These are phyloP conservation scores for Calonectria naviculata DNA, from an alignment of 2,329 filamentous ascomycete species.

Conservation along the genomic window DNA sequence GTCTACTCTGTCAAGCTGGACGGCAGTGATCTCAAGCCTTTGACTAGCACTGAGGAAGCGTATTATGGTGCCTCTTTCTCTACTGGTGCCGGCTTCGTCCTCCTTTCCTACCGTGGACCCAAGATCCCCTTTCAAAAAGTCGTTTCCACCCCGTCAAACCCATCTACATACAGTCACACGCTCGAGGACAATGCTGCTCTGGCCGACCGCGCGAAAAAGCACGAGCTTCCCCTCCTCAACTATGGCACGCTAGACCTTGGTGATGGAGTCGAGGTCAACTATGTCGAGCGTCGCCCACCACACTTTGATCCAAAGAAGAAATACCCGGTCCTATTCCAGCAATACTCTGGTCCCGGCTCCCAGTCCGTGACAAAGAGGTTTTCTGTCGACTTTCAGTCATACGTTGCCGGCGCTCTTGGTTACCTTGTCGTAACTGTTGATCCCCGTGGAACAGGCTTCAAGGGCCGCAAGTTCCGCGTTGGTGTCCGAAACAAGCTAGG, in stretches of 20 bases:
- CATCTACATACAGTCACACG: constrained; percentile 71
- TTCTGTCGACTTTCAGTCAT: constrained; percentile 88
- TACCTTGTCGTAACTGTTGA: constrained; percentile 97
- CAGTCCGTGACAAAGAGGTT: constrained; percentile 88
- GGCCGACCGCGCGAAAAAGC: constrained; percentile 74
- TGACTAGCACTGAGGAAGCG: constrained; percentile 81
- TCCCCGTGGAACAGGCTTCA: constrained; percentile 90
- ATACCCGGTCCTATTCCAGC: constrained; percentile 94
- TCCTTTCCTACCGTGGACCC: constrained; percentile 88
- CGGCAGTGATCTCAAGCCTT: constrained; percentile 75
- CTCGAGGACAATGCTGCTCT: constrained; percentile 84
- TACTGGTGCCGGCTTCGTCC: constrained; percentile 79
- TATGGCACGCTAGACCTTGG: constrained; percentile 85
- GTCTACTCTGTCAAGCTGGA: constrained; percentile 90
- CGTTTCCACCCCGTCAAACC: constrained; percentile 80
- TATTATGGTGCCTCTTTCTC: constrained; percentile 91
- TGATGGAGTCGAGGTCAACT: constrained; percentile 78
- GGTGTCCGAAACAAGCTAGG: constrained; percentile 87
- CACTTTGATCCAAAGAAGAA: constrained; percentile 86
- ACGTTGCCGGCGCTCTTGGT: constrained; percentile 84
- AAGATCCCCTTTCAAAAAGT: constrained; percentile 92
- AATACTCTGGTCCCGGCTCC: constrained; percentile 95
- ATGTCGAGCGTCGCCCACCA: constrained; percentile 87
- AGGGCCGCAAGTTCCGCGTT: constrained; percentile 85
- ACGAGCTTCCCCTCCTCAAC: constrained; percentile 84